Base-by-base conservation (phyloP, 2,329 filamentous ascomycete genomes). In the Fusarium albidum region DNA sequence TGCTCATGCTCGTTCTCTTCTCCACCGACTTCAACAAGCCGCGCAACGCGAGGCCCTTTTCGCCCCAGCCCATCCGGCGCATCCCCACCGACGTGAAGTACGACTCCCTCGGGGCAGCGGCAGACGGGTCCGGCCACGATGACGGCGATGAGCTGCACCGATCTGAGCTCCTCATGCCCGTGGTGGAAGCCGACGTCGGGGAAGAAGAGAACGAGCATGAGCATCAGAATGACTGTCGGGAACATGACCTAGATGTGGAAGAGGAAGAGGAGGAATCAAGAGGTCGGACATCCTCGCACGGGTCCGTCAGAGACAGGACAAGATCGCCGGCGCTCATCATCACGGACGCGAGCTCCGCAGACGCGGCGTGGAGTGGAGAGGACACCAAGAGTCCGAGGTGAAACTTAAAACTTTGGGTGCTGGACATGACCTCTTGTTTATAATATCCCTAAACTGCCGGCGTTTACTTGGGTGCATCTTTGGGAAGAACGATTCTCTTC, bases 11-110 rank as follows among this genome's bases (percentile, higher is more conserved):
- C n/a, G n/a, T n/a, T n/a, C n/a, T 84, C 39, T 81, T 83, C 61
- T 82, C 75, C 2, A 64, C 81, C 10, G 81, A 84, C 39, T 76
- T 82, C 59, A 83, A 82, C 68, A 75, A 79, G 42, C 76, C 81
- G 12, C 73, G 84, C 13, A 81, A 79, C 13, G 79, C 81, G 14
- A 69, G 85, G 27, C 84, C 84, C 0, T 88, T 88, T 62, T 85
- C 82, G 13, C 85, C 85, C 3, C 82, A 83, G 64, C 84, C 74
- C 18, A 77, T 77, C 35, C 69, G 76, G 9, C 69, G 75, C 2
- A 63, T 71, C 10, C 73, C 74, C 14, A 75, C 74, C 18, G 76
- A 75, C 29, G 75, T 78, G 28, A 74, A 75, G 26, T 71, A 68
- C 45, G 75, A 77, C 39, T 75, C 73, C 4, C 50, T 77, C 21